Evolutionary conservation across 768 basidiomycete species (phyloP).

Genomic region (Candolleomyces efflorescens): DNA sequence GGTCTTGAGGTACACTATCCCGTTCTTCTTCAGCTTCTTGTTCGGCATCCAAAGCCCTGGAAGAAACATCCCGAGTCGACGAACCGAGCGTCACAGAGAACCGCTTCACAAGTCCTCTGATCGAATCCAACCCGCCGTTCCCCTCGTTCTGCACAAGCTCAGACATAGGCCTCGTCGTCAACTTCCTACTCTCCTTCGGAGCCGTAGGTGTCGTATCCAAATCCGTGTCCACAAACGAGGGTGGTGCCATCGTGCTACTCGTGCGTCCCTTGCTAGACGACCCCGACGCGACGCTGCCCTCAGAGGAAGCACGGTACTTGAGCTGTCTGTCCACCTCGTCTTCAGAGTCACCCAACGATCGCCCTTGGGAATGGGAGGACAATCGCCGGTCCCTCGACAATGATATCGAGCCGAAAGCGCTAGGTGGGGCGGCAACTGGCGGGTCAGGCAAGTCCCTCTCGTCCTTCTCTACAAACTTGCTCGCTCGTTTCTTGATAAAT

Average conservation of each 20-base stretch:
- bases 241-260: no score
- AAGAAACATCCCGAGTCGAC: neutral
- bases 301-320: slow-evolving; percentile 25
- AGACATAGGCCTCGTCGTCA: neutral
- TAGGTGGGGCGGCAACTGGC: slow-evolving; percentile 16
- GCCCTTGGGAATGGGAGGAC: slow-evolving; percentile 16
- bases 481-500: slow-evolving; percentile 54
- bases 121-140: neutral
- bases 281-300: slow-evolving; percentile 11
- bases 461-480: slow-evolving; percentile 24
- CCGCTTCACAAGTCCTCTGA: neutral
- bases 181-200: neutral
- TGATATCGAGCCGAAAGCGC: slow-evolving; percentile 40
- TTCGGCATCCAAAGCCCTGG: neutral
- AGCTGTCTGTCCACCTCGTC: slow-evolving; percentile 4
- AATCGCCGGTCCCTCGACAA: slow-evolving; percentile 10
- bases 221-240: slow-evolving; percentile 8
- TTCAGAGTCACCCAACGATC: slow-evolving; percentile 2
- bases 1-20: neutral
- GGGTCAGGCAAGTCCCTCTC: slow-evolving; percentile 35
- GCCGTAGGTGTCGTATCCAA: slow-evolving; percentile 10
- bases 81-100: neutral
- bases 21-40: neutral
- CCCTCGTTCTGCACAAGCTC: neutral
- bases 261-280: no score